A percentile compares a stretch with the other conserved stretches of the same genome.
phyloP scores from a whole-genome alignment of 371 early-diverging fungal species.

The Mucor plumbeus region DNA sequence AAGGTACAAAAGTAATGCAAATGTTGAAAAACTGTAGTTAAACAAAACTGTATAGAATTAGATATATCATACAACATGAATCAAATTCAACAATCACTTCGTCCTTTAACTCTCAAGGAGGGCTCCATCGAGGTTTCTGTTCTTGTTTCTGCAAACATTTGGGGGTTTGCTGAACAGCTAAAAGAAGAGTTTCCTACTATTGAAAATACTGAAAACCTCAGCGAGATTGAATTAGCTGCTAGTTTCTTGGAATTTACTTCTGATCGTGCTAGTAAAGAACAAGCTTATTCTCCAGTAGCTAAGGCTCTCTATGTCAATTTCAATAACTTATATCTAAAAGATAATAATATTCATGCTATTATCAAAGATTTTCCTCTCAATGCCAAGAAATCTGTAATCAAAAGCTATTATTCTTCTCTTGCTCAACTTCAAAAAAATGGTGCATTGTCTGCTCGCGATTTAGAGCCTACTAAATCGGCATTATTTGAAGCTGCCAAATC shows the following conservation, averaged over 20 bases:
- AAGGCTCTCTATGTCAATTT: slow-evolving; percentile 81
- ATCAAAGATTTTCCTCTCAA: slow-evolving; percentile 63
- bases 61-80: slow-evolving; percentile 10
- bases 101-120: slow-evolving; percentile 84
- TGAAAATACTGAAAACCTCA: slow-evolving; percentile 59
- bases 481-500: slow-evolving; percentile 68
- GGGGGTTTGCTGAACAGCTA: slow-evolving; percentile 89
- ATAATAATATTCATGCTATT: slow-evolving; percentile 88
- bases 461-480: slow-evolving; percentile 60
- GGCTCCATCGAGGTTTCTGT: slow-evolving; percentile 82
- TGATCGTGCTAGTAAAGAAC: slow-evolving; percentile 60
- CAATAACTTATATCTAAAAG: slow-evolving; percentile 72
- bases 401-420: slow-evolving; percentile 81
- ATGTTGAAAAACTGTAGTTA: neutral
- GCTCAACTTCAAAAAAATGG: slow-evolving; percentile 63
- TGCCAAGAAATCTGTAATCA: slow-evolving; percentile 69
- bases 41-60: slow-evolving; percentile 7
- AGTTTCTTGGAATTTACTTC: slow-evolving; percentile 77
- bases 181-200: slow-evolving; percentile 75
- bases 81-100: slow-evolving; percentile 54
- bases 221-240: slow-evolving; percentile 78
- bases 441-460: slow-evolving; percentile 46
- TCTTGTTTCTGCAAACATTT: slow-evolving; percentile 82
- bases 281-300: slow-evolving; percentile 73
- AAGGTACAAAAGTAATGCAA: neutral